phyloP scores from a whole-genome alignment of 306 rosid genomes.

The Acacia melanoxylon region DNA sequence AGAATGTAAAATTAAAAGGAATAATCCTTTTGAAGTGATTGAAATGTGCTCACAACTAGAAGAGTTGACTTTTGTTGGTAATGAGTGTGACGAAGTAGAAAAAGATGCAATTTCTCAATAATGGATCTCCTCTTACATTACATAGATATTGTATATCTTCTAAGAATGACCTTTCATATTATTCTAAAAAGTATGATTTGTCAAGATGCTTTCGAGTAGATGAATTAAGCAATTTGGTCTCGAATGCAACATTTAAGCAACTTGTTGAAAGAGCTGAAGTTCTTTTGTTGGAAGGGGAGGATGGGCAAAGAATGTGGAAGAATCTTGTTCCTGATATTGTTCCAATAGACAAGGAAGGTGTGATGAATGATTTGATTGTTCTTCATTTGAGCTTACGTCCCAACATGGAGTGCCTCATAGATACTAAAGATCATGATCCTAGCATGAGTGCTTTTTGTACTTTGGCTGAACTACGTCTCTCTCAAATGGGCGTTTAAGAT shows the following conservation, averaged over 20 bases:
- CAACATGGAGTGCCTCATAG: conserved; percentile 1
- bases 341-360: not conserved
- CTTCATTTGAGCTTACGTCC: not conserved
- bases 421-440: not conserved
- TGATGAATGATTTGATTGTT: not conserved
- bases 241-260: not conserved
- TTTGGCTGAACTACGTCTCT: not conserved
- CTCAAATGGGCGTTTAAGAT: not conserved
- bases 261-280: not conserved
- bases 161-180: not conserved
- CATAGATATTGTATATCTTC: conserved; percentile 6
- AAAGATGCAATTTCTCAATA: not conserved
- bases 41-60: conserved; percentile 17
- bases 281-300: not conserved
- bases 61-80: conserved; percentile 4
- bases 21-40: conserved; percentile 26
- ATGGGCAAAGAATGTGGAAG: not conserved
- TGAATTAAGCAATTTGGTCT: not conserved
- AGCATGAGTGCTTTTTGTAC: not conserved
- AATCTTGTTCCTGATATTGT: conserved; percentile 28
- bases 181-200: not conserved
- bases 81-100: not conserved
- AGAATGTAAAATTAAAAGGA: not conserved
- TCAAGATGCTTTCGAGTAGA: not conserved
- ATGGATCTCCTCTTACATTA: not conserved